Conservation (phyloP, 2,329 filamentous ascomycete species). For the Exophiala xenobiotica region DNA sequence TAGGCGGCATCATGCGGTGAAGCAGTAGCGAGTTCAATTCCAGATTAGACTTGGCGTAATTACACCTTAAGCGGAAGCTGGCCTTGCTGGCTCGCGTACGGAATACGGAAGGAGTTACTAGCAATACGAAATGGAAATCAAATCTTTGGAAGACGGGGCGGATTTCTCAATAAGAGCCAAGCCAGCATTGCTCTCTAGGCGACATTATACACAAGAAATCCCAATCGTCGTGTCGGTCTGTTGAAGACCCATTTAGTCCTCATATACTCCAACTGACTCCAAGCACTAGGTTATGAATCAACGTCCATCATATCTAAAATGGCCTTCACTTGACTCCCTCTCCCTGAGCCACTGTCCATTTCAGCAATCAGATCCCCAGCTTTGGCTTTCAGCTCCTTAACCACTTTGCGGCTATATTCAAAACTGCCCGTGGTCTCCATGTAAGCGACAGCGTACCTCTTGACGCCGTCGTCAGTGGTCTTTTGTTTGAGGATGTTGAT, state of each 20-base stretch:
- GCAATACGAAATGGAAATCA: too few species aligned
- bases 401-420: constrained; percentile 72
- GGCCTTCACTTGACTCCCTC: constrained; percentile 60
- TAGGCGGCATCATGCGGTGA: too few species aligned
- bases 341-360: constrained; percentile 57
- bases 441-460: constrained; percentile 83
- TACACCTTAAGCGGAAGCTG: too few species aligned
- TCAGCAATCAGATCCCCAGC: constrained; percentile 63
- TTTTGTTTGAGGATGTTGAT: constrained; percentile 92
- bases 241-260: background rate
- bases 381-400: constrained; percentile 62
- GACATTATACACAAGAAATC: too few species aligned
- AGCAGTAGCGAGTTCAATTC: too few species aligned
- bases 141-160: too few species aligned
- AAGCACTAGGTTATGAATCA: too few species aligned
- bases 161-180: too few species aligned
- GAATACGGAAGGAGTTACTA: too few species aligned
- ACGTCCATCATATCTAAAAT: constrained; percentile 65
- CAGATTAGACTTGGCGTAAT: too few species aligned
- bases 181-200: too few species aligned
- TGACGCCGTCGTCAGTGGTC: constrained; percentile 81
- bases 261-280: background rate
- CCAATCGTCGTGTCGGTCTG: background rate
- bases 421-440: constrained; percentile 92
- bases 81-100: too few species aligned